These are phyloP conservation scores for Aspergillus glaucus DNA, from an alignment of 2,329 filamentous ascomycete species.

Conservation along the genomic window DNA sequence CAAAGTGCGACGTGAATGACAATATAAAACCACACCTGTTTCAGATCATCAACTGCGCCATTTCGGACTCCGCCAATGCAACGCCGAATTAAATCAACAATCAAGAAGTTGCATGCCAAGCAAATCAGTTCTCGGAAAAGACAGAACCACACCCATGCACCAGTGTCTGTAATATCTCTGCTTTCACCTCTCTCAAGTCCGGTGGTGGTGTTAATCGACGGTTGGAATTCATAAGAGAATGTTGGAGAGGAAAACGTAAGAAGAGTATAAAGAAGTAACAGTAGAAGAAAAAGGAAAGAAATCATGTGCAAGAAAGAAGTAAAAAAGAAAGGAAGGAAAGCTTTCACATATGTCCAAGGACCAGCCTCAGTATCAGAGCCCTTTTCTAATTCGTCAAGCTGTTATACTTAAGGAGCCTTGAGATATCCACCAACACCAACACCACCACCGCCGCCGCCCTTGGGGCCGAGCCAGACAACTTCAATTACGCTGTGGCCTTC, in stretches of 20 bases:
- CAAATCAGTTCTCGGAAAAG: slow-evolving; percentile 15
- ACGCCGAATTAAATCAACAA: slow-evolving; percentile 31
- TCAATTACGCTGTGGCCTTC: slow-evolving; percentile 39
- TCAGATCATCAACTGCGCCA: slow-evolving; percentile 25
- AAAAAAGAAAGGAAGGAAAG: slow-evolving; percentile 10
- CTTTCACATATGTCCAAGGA: slow-evolving; percentile 24
- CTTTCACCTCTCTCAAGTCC: slow-evolving; percentile 5
- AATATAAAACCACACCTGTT: slow-evolving; percentile 23
- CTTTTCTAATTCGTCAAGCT: slow-evolving; percentile 11
- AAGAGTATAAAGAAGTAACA: slow-evolving; percentile 10
- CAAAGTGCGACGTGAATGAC: slow-evolving; percentile 6
- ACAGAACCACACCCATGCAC: slow-evolving; percentile 9
- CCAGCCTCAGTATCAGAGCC: slow-evolving; percentile 25
- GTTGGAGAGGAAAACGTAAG: neutral
- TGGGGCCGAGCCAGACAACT: slow-evolving; percentile 38
- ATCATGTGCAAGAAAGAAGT: slow-evolving; percentile 32
- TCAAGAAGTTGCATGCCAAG: slow-evolving; percentile 21
- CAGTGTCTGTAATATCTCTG: slow-evolving; percentile 1
- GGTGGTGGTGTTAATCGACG: slow-evolving; percentile 2
- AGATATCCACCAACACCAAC: slow-evolving; percentile 26
- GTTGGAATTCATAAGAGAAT: slow-evolving; percentile 6
- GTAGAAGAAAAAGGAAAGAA: slow-evolving; percentile 12
- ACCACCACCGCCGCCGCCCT: slow-evolving; percentile 32
- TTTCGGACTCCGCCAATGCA: slow-evolving; percentile 30
- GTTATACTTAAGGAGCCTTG: slow-evolving; percentile 17